Evolutionary conservation across 2,329 filamentous ascomycete species (phyloP).

Genomic region (Endoconidiophora laricicola): DNA sequence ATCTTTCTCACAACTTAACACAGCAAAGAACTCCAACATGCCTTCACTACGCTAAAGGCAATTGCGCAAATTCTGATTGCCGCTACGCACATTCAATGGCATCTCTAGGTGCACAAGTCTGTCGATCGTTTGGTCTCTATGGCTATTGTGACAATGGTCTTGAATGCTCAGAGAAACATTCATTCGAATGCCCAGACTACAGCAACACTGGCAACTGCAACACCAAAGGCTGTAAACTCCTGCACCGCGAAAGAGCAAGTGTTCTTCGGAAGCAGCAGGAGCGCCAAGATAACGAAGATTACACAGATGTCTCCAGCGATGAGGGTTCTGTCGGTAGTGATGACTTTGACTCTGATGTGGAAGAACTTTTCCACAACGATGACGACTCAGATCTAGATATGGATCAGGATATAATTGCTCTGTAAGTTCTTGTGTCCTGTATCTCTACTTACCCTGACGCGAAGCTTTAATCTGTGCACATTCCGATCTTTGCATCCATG

Average conservation of each 20-base stretch:
- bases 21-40: conserved; percentile 76
- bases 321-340: conserved; percentile 57
- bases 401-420: conserved; percentile 11
- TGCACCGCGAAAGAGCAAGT: conserved; percentile 77
- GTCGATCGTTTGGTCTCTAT: conserved; percentile 65
- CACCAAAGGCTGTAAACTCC: conserved; percentile 64
- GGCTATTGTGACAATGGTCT: conserved; percentile 80
- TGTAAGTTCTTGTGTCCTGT: conserved; percentile 9
- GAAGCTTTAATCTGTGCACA: too few relatives aligned
- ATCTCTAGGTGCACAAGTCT: conserved; percentile 62
- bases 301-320: conserved; percentile 61
- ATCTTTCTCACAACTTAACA: conserved; percentile 74
- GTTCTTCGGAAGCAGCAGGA: conserved; percentile 49
- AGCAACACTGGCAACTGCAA: conserved; percentile 78
- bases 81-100: conserved; percentile 74
- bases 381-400: conserved; percentile 20
- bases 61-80: conserved; percentile 75
- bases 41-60: conserved; percentile 75
- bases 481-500: too few relatives aligned
- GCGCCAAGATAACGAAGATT: conserved; percentile 26
- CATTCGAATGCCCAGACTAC: conserved; percentile 88
- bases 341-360: conserved; percentile 64
- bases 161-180: conserved; percentile 65
- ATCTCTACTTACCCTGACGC: neutral
- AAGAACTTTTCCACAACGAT: conserved; percentile 44